Evolutionary conservation across 2,329 filamentous ascomycete genomes (phyloP), one percentile per base, ranked within the genome.

Genomic region (Fusarium sp.): DNA sequence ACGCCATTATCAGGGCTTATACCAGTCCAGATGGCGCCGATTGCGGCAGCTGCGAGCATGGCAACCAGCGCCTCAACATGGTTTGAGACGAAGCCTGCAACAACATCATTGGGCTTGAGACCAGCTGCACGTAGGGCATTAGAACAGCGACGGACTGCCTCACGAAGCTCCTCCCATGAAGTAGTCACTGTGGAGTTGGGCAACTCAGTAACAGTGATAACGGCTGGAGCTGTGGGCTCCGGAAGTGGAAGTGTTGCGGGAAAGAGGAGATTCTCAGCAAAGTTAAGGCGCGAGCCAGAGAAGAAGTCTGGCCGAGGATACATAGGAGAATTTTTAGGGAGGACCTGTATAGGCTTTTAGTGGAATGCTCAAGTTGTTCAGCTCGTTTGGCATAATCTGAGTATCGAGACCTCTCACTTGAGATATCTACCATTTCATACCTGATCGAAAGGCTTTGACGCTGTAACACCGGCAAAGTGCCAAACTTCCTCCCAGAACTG

Each of bases 1-100:
- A 97, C 92, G 13, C 95, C 95, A 17, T 91, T 97, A 77, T 98
- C 95, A 4, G 95, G 94, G 72, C 92, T 96, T 47, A 97, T 93
- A 9, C 92, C 92, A 1, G 94, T 97, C 95, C 95, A 98, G 36
- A 97, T 87, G 17, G 92, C 94, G 29, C 96, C 96, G 4, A 97
- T 78, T 2, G 92, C 89, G 1, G 93, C 90, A 1, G 93, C 87
- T 2, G 92, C 92, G 31, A 99, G 84, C 90, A 97, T 96, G 20
- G 93, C 93, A 13, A 97, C 89, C 20, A 98, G 81, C 0, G 94
- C 91, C 77, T 97, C 91, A 9, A 88, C 88, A 77, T 97, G 94
- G 75, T 99, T 98, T 21, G 93, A 95, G 15, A 97, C 88, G 75
- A 94, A 97, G 11, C 88, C 88, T 40, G 86, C 87, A n/a, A 90